A percentile compares a stretch with the other conserved stretches of the same genome.
Evolutionary conservation across 192 early-diverging fungal species (phyloP).

Genomic region (Cetraspora pellucida): DNA sequence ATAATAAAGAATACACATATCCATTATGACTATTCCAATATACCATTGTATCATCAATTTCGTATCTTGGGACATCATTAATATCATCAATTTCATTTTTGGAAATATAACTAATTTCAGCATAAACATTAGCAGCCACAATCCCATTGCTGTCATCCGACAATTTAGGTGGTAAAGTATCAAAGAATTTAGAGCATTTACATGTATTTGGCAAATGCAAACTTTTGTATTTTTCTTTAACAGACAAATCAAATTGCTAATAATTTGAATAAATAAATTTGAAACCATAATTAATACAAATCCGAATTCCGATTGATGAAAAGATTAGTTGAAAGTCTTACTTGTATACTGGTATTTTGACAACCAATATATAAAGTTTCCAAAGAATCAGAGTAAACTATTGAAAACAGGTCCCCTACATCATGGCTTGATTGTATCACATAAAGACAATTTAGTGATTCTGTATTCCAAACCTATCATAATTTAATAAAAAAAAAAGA

Average conservation of each 20-base stretch:
- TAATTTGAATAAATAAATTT: background rate
- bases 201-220: background rate
- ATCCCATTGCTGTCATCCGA: background rate
- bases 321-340: conserved; percentile 48
- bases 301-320: background rate
- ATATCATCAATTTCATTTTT: background rate
- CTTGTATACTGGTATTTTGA: conserved; percentile 79
- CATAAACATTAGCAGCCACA: background rate
- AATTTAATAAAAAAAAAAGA: background rate
- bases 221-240: conserved; percentile 36
- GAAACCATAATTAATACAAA: background rate
- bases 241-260: conserved; percentile 45
- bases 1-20: conserved; percentile 67
- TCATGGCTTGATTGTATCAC: conserved; percentile 69
- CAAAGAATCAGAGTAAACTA: conserved; percentile 58
- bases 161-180: background rate
- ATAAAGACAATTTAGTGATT: conserved; percentile 60
- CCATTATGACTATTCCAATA: conserved; percentile 70
- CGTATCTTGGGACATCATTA: conserved; percentile 38
- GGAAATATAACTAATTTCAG: background rate
- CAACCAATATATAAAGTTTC: conserved; percentile 70
- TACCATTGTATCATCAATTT: conserved; percentile 60
- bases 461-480: conserved; percentile 62
- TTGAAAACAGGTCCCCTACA: conserved; percentile 69
- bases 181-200: conserved; percentile 41